These are phyloP conservation scores for Brachypodium distachyon DNA, from an alignment of 202 grass and related monocot genomes.

Conservation along the genomic window DNA sequence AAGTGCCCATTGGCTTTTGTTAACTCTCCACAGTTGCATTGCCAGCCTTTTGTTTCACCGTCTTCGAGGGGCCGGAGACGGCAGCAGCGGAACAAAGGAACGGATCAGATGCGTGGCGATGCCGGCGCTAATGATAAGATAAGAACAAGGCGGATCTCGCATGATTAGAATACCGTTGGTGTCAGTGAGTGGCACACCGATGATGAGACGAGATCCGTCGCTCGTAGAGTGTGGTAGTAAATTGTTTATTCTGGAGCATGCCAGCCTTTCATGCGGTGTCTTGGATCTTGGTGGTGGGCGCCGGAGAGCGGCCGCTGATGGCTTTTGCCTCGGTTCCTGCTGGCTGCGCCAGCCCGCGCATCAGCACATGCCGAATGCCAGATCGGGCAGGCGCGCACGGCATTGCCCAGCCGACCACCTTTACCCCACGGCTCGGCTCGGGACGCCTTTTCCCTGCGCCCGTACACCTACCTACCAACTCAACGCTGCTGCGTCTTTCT, in stretches of 20 bases:
- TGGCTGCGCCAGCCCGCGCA: background rate
- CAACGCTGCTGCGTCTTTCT: background rate
- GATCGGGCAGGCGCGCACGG: background rate
- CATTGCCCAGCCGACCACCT: background rate
- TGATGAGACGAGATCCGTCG: constrained; percentile 16
- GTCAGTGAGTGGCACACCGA: constrained; percentile 8
- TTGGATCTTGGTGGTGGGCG: background rate
- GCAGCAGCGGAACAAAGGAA: background rate
- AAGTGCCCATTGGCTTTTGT: background rate
- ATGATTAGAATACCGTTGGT: constrained; percentile 23
- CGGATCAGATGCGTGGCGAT: background rate
- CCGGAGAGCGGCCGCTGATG: background rate
- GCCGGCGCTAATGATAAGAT: background rate
- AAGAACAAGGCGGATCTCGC: background rate
- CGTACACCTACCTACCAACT: background rate
- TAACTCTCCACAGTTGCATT: background rate
- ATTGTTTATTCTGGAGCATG: background rate
- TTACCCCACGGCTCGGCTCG: constrained; percentile 14
- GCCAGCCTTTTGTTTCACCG: background rate
- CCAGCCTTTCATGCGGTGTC: background rate
- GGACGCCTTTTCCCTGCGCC: background rate
- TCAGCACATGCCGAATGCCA: constrained; percentile 26
- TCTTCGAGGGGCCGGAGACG: background rate
- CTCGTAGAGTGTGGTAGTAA: no score
- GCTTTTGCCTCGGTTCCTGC: background rate